Evolutionary conservation across 2,329 filamentous ascomycete species (phyloP), one percentile per base, ranked within the genome.

Genomic region (Chaetomium strumarium): DNA sequence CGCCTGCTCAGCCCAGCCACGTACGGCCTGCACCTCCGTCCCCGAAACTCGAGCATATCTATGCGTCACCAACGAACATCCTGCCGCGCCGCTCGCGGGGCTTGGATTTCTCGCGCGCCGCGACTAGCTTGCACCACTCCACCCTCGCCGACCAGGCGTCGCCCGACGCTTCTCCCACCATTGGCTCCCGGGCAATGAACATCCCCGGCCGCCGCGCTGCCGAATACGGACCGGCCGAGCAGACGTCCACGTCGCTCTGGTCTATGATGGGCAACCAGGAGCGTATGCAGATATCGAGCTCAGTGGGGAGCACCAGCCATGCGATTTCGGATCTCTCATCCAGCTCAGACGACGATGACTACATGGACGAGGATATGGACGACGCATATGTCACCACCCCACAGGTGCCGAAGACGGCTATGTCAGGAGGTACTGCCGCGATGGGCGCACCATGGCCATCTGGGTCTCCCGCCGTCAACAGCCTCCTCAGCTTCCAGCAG

Each of bases 111-210:
- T 92, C 92, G 38, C 81, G 92, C 60, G 91, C 91, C 11, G 93
- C 90, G 57, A 96, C 92, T 11, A 95, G 91, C 66, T 77, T 99
- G 19, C 93, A 97, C 70, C 93, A 97, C 69, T 96, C 92, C 14
- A 97, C 88, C 0, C 79, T 97, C 9, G 91, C 92, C 51, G 89
- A 96, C 61, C 82, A 86, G 67, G 87, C 88, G 1, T 93, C 88
- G 5, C 90, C 91, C 3, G 90, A 95, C 67, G 93, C 90, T 0
- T 96, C 91, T 0, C 93, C 93, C 0, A 91, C 86, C 12, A 85
- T 93, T 50, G 84, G 84, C 48, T 84, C 85, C 36, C 71, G 75
- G 57, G 81, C 77, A 24, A 80, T 84, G 74, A 82, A 79, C 62
- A 85, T 85, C 45, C 81, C 81, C 8, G 72, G 72, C 39, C 73